phyloP scores from a whole-genome alignment of 352 stramenopile species.

The Globisporangium parvum region DNA sequence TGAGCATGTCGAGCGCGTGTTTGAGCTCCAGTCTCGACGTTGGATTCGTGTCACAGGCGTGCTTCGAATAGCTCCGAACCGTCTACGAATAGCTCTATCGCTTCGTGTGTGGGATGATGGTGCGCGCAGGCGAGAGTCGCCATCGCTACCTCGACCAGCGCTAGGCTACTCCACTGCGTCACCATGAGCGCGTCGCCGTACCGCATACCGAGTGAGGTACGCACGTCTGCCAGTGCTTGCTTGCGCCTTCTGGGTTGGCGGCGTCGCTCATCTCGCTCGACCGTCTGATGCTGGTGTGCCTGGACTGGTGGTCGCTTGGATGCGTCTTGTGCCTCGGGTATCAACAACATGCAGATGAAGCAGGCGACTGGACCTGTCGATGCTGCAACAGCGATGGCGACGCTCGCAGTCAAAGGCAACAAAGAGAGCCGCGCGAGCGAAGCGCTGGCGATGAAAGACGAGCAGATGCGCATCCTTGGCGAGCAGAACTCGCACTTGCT shows the following conservation, averaged over 20 bases:
- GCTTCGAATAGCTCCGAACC: too few relatives aligned
- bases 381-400: slow-evolving; percentile 14
- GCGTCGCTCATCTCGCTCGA: background rate
- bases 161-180: too few relatives aligned
- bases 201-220: slow-evolving; percentile 9
- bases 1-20: too few relatives aligned
- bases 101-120: too few relatives aligned
- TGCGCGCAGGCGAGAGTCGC: too few relatives aligned
- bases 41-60: too few relatives aligned
- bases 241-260: background rate
- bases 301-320: too few relatives aligned
- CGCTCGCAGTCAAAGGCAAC: slow-evolving; percentile 59
- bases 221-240: background rate
- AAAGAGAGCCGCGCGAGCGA: slow-evolving; percentile 87
- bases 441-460: slow-evolving; percentile 94
- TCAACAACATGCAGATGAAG: background rate
- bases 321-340: too few relatives aligned
- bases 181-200: slow-evolving; percentile 12
- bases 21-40: too few relatives aligned
- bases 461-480: slow-evolving; percentile 93
- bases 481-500: slow-evolving; percentile 90
- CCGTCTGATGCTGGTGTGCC: background rate
- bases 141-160: too few relatives aligned
- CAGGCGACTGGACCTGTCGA: background rate
- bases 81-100: too few relatives aligned